Evolutionary conservation across 2,329 filamentous ascomycete genomes (phyloP).

Genomic region (Fusarium sp.): DNA sequence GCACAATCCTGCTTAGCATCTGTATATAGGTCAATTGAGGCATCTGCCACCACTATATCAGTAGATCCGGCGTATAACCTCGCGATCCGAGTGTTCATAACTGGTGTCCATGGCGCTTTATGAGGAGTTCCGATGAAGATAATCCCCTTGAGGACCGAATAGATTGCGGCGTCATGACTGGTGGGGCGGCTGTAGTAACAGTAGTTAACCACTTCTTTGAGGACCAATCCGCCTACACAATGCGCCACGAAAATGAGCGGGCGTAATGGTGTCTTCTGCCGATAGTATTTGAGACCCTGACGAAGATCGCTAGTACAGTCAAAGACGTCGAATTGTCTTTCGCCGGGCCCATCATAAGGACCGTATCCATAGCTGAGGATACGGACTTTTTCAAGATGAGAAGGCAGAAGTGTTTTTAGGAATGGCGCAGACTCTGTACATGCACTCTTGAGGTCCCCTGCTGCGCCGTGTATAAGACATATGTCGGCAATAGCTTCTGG

Average conservation of each 20-base stretch:
- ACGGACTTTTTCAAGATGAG: background rate
- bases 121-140: background rate
- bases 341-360: background rate
- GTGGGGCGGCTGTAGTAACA: background rate
- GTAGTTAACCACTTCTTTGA: background rate
- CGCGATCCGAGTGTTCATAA: background rate
- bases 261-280: fast-evolving
- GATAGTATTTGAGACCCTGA: fast-evolving
- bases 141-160: background rate
- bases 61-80: background rate
- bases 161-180: background rate
- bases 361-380: background rate
- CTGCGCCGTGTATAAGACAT: background rate
- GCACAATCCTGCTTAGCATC: background rate
- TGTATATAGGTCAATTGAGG: background rate
- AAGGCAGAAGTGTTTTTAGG: background rate
- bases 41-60: background rate
- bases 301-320: background rate
- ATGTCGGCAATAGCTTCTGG: background rate
- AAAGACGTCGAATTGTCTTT: background rate
- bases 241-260: background rate
- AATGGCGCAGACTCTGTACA: background rate
- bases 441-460: background rate
- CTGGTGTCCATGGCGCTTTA: background rate
- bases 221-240: background rate